Evolutionary conservation across 2,329 filamentous ascomycete genomes (phyloP).

Genomic region (Phialocephala subalpina): DNA sequence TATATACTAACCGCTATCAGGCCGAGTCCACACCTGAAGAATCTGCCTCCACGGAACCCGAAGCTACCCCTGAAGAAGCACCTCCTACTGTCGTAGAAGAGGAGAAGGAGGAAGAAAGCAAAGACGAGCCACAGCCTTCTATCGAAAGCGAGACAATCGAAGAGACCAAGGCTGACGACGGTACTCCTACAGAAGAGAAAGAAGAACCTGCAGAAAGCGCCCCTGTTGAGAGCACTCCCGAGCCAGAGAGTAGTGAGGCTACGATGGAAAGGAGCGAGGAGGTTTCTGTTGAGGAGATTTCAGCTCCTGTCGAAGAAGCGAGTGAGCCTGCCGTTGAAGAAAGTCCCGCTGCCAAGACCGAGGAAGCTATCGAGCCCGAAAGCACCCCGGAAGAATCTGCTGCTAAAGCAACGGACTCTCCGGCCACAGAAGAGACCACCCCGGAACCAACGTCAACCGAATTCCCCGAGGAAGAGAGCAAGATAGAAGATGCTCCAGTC

Average conservation of each 20-base stretch:
- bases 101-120: constrained; percentile 1
- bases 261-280: neutral
- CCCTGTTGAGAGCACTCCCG: neutral
- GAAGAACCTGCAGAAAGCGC: neutral
- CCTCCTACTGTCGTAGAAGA: neutral
- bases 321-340: neutral
- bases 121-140: neutral
- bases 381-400: neutral
- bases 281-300: neutral
- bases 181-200: neutral
- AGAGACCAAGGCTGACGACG: neutral
- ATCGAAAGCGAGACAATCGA: neutral
- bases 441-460: neutral
- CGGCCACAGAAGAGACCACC: neutral
- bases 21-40: neutral
- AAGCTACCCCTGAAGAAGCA: neutral
- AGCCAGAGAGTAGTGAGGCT: neutral
- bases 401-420: neutral
- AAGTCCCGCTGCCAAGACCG: neutral
- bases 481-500: neutral
- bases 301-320: neutral
- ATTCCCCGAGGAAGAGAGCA: neutral
- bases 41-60: neutral
- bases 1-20: neutral
- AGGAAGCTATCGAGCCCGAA: neutral